phyloP scores from a whole-genome alignment of 352 stramenopile genomes.

The Peronospora belbahrii region DNA sequence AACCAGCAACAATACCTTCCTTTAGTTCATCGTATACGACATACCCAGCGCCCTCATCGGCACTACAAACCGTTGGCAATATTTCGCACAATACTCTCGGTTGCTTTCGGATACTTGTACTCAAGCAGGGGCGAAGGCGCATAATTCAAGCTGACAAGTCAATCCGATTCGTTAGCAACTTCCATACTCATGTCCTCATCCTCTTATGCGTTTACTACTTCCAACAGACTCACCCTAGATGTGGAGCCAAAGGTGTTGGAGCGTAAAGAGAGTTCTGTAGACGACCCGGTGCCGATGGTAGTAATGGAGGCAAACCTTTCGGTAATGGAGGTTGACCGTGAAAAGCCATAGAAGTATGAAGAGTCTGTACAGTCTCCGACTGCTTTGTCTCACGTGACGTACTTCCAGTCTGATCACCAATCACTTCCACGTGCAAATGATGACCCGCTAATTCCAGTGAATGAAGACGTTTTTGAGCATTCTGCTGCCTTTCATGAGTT shows the following conservation, averaged over 20 bases:
- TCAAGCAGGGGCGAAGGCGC: slow-evolving; percentile 71
- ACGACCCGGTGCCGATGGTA: slow-evolving; percentile 15
- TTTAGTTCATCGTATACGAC: slow-evolving; percentile 1
- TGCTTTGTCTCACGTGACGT: slow-evolving; percentile 6
- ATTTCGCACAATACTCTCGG: slow-evolving; percentile 69
- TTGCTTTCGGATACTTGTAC: slow-evolving; percentile 85
- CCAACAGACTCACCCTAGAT: slow-evolving; percentile 46
- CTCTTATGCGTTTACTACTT: neutral
- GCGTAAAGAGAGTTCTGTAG: slow-evolving; percentile 13
- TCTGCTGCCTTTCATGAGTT: slow-evolving; percentile 20
- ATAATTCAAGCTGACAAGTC: slow-evolving; percentile 59
- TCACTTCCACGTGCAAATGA: slow-evolving; percentile 28
- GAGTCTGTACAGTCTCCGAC: neutral
- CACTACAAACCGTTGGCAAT: slow-evolving; percentile 71
- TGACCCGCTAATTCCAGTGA: slow-evolving; percentile 50
- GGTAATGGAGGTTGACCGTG: slow-evolving; percentile 23
- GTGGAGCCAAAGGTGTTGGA: slow-evolving; percentile 51
- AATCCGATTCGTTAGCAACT: neutral
- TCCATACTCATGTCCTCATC: neutral
- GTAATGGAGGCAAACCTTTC: slow-evolving; percentile 25
- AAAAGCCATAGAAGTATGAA: neutral
- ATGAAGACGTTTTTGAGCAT: slow-evolving; percentile 37
- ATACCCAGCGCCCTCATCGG: neutral
- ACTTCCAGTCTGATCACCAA: slow-evolving; percentile 11
- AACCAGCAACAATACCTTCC: neutral